These are phyloP conservation scores for Glycine tomentella DNA, from an alignment of 306 rosid genomes.

Conservation along the genomic window DNA sequence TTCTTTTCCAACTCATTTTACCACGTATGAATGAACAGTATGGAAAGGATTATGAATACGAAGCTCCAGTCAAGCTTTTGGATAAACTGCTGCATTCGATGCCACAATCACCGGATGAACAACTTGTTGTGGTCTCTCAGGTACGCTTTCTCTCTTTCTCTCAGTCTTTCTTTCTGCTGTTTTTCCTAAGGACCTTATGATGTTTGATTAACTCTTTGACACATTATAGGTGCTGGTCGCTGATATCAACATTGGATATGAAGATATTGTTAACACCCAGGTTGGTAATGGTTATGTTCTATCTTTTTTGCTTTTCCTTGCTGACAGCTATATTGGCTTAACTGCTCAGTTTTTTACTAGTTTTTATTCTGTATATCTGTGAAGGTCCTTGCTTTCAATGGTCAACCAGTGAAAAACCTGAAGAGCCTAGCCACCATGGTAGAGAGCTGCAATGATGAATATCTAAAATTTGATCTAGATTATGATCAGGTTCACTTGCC, in stretches of 20 bases:
- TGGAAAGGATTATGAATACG: slow-evolving; percentile 90
- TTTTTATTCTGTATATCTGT: slow-evolving; percentile 30
- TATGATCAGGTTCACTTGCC: slow-evolving; percentile 79
- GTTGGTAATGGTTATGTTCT: slow-evolving; percentile 44
- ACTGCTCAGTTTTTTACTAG: neutral
- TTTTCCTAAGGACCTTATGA: slow-evolving; percentile 6
- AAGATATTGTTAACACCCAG: slow-evolving; percentile 94
- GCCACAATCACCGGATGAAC: slow-evolving; percentile 89
- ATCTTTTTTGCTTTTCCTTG: slow-evolving; percentile 12
- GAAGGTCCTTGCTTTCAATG: slow-evolving; percentile 87
- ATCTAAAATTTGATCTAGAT: slow-evolving; percentile 79
- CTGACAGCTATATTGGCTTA: slow-evolving; percentile 30
- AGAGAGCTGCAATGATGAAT: slow-evolving; percentile 80
- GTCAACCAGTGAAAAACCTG: slow-evolving; percentile 89
- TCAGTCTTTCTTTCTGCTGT: slow-evolving; percentile 18
- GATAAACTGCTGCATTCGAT: slow-evolving; percentile 87
- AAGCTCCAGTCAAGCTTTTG: slow-evolving; percentile 96
- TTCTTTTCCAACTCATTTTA: slow-evolving; percentile 36
- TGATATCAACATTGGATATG: slow-evolving; percentile 94
- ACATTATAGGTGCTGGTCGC: slow-evolving; percentile 85
- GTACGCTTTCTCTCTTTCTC: slow-evolving; percentile 54
- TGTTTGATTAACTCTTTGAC: slow-evolving; percentile 47
- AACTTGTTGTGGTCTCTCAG: slow-evolving; percentile 94
- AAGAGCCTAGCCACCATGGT: slow-evolving; percentile 91
- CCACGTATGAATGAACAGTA: slow-evolving; percentile 63